Evolutionary conservation across 2,329 filamentous ascomycete species (phyloP).

Genomic region (Decorospora gaudefroyi): DNA sequence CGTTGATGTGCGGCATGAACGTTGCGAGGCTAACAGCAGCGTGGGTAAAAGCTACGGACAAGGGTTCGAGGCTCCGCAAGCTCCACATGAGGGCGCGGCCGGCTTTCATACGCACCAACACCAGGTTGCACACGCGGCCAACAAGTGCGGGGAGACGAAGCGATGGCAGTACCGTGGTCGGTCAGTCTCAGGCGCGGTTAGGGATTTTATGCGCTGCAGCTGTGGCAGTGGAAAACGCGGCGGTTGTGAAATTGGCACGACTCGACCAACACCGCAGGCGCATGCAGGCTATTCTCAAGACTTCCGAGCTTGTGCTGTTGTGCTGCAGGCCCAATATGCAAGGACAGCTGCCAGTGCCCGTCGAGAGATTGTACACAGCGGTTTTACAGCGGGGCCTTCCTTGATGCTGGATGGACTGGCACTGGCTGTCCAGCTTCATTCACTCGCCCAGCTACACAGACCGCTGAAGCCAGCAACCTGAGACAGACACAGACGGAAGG

Average conservation of each 20-base stretch:
- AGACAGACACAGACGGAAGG: conserved; percentile 12
- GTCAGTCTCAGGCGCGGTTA: conserved; percentile 2
- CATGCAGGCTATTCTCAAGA: conserved; percentile 1
- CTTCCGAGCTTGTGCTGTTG: not conserved
- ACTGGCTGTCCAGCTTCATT: too few relatives aligned
- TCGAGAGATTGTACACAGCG: not conserved
- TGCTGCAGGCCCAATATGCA: not conserved
- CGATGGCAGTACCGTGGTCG: not conserved
- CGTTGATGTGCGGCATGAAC: not conserved
- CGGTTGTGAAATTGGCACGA: too few relatives aligned
- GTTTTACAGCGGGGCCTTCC: not conserved
- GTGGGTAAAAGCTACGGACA: not conserved
- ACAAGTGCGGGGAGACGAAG: conserved; percentile 7
- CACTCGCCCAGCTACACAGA: not conserved
- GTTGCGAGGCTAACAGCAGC: too few relatives aligned
- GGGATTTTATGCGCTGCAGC: conserved; percentile 5
- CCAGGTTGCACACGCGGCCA: conserved; percentile 1
- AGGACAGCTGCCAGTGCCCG: not conserved
- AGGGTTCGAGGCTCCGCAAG: conserved; percentile 2
- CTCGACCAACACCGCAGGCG: too few relatives aligned
- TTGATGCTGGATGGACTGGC: not conserved
- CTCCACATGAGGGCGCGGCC: too few relatives aligned
- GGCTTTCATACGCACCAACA: too few relatives aligned
- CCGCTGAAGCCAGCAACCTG: not conserved
- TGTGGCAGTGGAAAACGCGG: too few relatives aligned